phyloP scores from a whole-genome alignment of 345 rosid genomes.

The Populus deltoides region DNA sequence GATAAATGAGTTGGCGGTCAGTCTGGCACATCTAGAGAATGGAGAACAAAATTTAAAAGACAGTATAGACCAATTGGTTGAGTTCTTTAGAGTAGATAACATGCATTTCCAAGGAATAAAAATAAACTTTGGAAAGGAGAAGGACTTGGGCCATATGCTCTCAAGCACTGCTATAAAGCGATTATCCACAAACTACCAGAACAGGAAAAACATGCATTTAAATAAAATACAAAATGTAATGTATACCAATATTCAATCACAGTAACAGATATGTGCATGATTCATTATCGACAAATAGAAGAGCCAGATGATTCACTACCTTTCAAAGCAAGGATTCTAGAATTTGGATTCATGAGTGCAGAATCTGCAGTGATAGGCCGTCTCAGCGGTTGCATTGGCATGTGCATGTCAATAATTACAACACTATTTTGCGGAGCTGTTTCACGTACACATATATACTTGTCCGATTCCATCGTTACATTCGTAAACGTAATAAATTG shows the following conservation, averaged over 20 bases:
- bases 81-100: not conserved
- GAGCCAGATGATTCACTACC: not conserved
- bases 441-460: constrained; percentile 83
- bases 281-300: not conserved
- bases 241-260: not conserved
- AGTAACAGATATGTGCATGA: not conserved
- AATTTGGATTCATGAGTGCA: constrained; percentile 79
- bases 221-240: not conserved
- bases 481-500: constrained; percentile 77
- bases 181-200: not conserved
- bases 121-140: not conserved
- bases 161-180: not conserved
- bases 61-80: not conserved
- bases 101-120: not conserved
- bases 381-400: constrained; percentile 80
- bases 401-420: constrained; percentile 73
- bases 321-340: constrained; percentile 52
- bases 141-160: not conserved
- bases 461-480: constrained; percentile 86
- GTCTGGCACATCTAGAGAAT: too few relatives aligned
- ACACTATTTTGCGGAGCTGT: constrained; percentile 84
- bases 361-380: constrained; percentile 88
- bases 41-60: too few relatives aligned
- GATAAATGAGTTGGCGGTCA: too few relatives aligned
- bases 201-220: not conserved